Base-by-base conservation (phyloP, 2,329 filamentous ascomycete genomes). In the Hypoxylon sp. region DNA sequence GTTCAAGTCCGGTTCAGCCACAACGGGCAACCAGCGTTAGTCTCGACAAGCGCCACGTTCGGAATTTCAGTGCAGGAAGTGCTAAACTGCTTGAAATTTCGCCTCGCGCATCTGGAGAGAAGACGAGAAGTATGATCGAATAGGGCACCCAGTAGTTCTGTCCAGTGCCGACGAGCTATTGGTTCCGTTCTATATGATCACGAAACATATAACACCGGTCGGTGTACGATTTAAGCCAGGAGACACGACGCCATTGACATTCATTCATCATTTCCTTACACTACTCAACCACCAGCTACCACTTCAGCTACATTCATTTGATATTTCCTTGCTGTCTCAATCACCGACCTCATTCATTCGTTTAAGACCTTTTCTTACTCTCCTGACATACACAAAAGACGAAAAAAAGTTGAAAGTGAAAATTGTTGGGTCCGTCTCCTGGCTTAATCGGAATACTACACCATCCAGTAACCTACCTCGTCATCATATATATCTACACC, bases 51-150 rank as follows among this genome's bases (percentile, higher is more conserved):
- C 82, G 84, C 8, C 91, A 94, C 70, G 86, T 82, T 19, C 85
- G 89, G 56, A 90, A 90, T 67, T 88, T 93, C 72, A 94, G 91
- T 72, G 90, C 91, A 46, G 91, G 91, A 51, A 94, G 90, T 72
- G 91, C 91, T 10, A 91, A 87, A 76, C 78, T 94, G 53, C 79
- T 95, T 51, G 88, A 93, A 51, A 82, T 94, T 48, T 83, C 84
- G 19, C 82, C 86, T 20, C 81, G 84, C 24, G 75, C 76, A 46
- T 89, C 86, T 20, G 77, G 79, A 11, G 87, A 89, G 65, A 79
- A 76, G 43, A 82, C 79, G 73, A 76, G 77, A 69, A 76, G 74
- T 54, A 55, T 72, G 63, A 52, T 72, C 69, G 72, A 76, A 64
- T 69, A 72, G 64, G 68, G 68, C 22, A 69, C 68, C n/a, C 69